Evolutionary conservation across 2,329 filamentous ascomycete genomes (phyloP), one percentile per base, ranked within the genome.

Genomic region (Arthrinium phaeospermum): DNA sequence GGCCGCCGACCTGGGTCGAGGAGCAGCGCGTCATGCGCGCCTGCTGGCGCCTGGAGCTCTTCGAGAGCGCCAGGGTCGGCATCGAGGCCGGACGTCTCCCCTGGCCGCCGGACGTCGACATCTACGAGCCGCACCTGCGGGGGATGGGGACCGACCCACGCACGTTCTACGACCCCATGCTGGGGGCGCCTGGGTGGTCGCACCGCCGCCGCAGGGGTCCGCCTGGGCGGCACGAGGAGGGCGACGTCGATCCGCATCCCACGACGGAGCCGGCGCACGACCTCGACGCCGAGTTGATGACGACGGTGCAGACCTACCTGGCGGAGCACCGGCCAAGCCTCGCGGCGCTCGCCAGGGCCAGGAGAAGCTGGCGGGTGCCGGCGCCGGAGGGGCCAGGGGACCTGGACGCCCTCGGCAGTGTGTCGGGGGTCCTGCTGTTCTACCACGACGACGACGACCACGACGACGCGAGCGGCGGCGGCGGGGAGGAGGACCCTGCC

Each of bases 31-130:
- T 67, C 22, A 16, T 67, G 22, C 69, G 69, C n/a, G 69, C 69
- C 24, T 67, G 47, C 27, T 71, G 69, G 69, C 49, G 69, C 16
- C 53, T 71, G 22, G 49, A 71, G 69, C 37, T 71, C 34, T 67
- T 71, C 69, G 7, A n/a, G 46, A 47, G 4, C 46, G 46, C 22
- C 16, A 19, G 46, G 19, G 22, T n/a, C 46, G 46, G 2, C 19
- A 47, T 47, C 46, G 46, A 47, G 8, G 16, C 46, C 19, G 46
- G 46, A 6, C 16, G 46, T 22, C 19, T 47, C n/a, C 8, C 19
- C 4, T 47, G 46, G 46, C 13, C 46, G 16, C 14, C 46, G 16
- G 4, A n/a, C 22, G 46, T 47, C 46, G 16, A 19, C 44, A 71
- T 47, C 46, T 47, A 47, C 16, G 46, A 22, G 22, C 22, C 22